Conservation (phyloP, 257 asterid species). For the Penstemon eatonii region DNA sequence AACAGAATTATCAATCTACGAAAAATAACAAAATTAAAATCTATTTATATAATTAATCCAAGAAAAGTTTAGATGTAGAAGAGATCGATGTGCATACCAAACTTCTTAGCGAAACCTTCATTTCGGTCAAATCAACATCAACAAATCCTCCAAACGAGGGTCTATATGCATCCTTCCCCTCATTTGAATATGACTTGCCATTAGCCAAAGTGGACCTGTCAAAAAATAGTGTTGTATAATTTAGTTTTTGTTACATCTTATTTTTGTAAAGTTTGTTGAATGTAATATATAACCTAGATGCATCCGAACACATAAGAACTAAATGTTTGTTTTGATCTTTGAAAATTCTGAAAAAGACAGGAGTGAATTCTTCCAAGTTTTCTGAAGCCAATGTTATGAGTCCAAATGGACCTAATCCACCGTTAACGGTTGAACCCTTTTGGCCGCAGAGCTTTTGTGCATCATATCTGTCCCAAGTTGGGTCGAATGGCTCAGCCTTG, state of each 20-base stretch:
- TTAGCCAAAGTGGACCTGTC: background rate
- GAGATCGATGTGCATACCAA: conserved; percentile 41
- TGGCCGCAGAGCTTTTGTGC: conserved; percentile 37
- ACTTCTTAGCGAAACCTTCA: conserved; percentile 57
- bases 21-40: background rate
- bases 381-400: conserved; percentile 36
- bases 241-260: too few species aligned
- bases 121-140: conserved; percentile 40
- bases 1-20: conserved; percentile 58
- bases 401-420: conserved; percentile 48
- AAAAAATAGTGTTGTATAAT: too few species aligned
- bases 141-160: conserved; percentile 53
- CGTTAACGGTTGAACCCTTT: conserved; percentile 34
- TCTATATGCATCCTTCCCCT: conserved; percentile 22
- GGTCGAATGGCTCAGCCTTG: conserved; percentile 39
- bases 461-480: conserved; percentile 33
- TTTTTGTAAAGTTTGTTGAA: too few species aligned
- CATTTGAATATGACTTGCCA: conserved; percentile 20
- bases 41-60: too few species aligned
- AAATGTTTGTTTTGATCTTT: conserved; percentile 31
- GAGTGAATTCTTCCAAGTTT: conserved; percentile 39
- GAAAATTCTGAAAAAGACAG: conserved; percentile 41
- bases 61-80: too few species aligned
- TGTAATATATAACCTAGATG: conserved; percentile 20
- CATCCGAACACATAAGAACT: conserved; percentile 46